Base-by-base conservation (phyloP, 768 basidiomycete species). In the Rossbeevera mucosa region DNA sequence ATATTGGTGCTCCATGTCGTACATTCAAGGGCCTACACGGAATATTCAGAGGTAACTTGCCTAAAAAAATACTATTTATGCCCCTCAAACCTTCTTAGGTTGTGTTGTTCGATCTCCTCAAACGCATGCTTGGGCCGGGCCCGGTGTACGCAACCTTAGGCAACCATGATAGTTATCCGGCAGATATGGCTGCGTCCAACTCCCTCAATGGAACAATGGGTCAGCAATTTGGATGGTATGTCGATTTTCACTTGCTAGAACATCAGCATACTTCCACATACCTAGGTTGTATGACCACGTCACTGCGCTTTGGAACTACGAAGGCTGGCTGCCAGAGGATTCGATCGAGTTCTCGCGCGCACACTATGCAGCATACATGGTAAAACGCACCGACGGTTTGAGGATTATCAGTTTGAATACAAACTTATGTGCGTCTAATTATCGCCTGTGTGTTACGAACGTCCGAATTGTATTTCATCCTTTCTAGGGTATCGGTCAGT, bases 101-200 rank as follows among this genome's bases (percentile, higher is more conserved):
- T 1, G 69, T 85, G 1, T 52, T 88, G 20, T 90, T 80, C 61
- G 85, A 83, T 55, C 73, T 90, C 30, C 78, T 88, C 68, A 85
- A 79, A 65, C 72, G 72, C 14, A 74, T 74, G 59, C 74, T 89
- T 26, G 81, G 80, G 14, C 73, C 77, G 13, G 85, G 85, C 0
- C 86, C 88, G n/a, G 78, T 89, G 3, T 91, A 89, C 57, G 81
- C 84, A 25, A 80, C 83, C 0, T 71, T 90, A 8, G 88, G 88
- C 8, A 91, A 91, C 63, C 88, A 91, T 59, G 88, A 91, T 63
- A 82, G 76, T 38, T 86, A 83, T 64, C 82, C 52, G 5, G 40
- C 62, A 75, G 83, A 67, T 2, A 75, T 83, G 59, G 85, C 85
- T 56, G 79, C 85, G 1, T 78, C 82, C 25, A 75, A 80, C 58